These are phyloP conservation scores for Pythium dissimile DNA, from an alignment of 352 stramenopile species.

Conservation along the genomic window DNA sequence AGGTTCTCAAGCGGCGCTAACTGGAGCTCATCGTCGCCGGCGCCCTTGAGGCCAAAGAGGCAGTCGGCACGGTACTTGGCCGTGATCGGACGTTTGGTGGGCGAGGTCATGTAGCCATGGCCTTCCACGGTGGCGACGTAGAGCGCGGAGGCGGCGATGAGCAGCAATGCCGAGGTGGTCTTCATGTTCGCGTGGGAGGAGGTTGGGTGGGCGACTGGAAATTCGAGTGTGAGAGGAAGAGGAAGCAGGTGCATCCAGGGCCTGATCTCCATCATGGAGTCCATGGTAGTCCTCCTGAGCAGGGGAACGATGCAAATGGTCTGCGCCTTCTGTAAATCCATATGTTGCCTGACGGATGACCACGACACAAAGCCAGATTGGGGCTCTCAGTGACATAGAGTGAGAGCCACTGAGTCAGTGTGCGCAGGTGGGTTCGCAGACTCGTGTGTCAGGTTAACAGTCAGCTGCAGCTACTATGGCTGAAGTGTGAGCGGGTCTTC, in stretches of 20 bases:
- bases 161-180: slow-evolving; percentile 7
- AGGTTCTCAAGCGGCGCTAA: slow-evolving; percentile 52
- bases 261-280: too few species aligned
- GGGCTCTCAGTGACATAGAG: too few species aligned
- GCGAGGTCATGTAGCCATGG: slow-evolving; percentile 24
- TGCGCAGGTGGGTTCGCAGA: too few species aligned
- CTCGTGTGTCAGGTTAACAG: too few species aligned
- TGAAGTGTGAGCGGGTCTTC: too few species aligned
- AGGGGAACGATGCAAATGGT: too few species aligned
- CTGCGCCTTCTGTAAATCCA: slow-evolving; percentile 8
- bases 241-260: background rate
- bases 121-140: slow-evolving; percentile 9
- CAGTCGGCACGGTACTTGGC: slow-evolving; percentile 36
- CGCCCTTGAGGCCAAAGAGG: slow-evolving; percentile 33
- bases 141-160: slow-evolving; percentile 4
- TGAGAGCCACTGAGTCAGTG: too few species aligned
- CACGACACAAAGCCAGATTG: too few species aligned
- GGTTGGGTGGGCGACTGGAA: background rate
- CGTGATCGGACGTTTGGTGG: slow-evolving; percentile 23
- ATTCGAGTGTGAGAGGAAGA: background rate
- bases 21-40: slow-evolving; percentile 44
- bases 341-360: too few species aligned
- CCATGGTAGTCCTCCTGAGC: too few species aligned
- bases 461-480: too few species aligned
- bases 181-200: slow-evolving; percentile 5